Evolutionary conservation across 2,329 filamentous ascomycete genomes (phyloP).

Genomic region (Arthrobotrys musiformis): DNA sequence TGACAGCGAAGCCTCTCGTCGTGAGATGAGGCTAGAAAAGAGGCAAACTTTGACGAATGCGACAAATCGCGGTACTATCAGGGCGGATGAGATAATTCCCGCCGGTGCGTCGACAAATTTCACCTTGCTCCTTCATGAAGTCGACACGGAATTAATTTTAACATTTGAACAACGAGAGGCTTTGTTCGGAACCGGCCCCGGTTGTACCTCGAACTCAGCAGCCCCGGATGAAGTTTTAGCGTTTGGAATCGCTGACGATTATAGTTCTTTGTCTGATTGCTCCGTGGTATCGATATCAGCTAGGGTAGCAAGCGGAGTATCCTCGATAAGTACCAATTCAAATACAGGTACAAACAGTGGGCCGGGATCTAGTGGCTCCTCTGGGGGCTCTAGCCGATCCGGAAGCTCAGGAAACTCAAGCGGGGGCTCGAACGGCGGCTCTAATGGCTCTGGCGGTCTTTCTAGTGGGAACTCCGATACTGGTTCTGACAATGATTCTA

Average conservation of each 20-base stretch:
- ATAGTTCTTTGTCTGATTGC: neutral
- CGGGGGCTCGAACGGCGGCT: neutral
- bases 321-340: neutral
- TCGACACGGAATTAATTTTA: conserved; percentile 1
- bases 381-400: neutral
- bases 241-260: conserved; percentile 16
- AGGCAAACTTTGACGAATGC: conserved; percentile 6
- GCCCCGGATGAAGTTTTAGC: conserved; percentile 1
- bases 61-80: conserved; percentile 6
- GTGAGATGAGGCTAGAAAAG: neutral
- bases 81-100: neutral
- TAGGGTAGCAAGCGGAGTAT: neutral
- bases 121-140: conserved; percentile 6
- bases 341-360: neutral
- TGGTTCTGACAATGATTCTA: neutral
- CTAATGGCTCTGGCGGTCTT: neutral
- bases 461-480: neutral
- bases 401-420: neutral
- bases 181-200: conserved; percentile 6
- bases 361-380: neutral
- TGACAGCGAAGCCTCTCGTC: neutral
- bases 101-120: conserved; percentile 15
- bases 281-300: neutral
- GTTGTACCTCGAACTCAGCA: neutral
- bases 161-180: neutral